A percentile compares a stretch with the other conserved stretches of the same genome.
phyloP scores from a whole-genome alignment of 768 basidiomycete genomes.

The Serendipita vermifera region DNA sequence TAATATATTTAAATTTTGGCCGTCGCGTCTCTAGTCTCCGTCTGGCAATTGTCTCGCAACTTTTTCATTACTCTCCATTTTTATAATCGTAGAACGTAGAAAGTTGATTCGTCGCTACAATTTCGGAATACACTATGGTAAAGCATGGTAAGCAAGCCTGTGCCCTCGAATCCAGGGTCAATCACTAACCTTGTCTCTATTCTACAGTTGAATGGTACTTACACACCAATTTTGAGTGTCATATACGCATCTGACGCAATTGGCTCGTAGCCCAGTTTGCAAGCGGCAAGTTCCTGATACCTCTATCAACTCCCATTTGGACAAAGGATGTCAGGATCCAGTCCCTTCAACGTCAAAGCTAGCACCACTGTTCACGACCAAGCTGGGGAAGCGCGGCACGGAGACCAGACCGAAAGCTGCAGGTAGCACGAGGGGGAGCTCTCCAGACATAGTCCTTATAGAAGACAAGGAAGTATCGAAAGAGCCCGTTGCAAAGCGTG shows the following conservation, averaged over 20 bases:
- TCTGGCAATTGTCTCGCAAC: not conserved
- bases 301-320: slow-evolving; percentile 41
- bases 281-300: slow-evolving; percentile 28
- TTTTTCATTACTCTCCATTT: not conserved
- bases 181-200: too few species aligned
- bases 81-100: too few species aligned
- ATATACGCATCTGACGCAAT: not conserved
- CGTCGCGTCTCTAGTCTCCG: too few species aligned
- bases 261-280: slow-evolving; percentile 36
- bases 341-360: slow-evolving; percentile 11
- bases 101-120: too few species aligned
- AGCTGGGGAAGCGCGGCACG: slow-evolving; percentile 16
- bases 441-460: slow-evolving; percentile 17
- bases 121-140: too few species aligned
- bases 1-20: too few species aligned
- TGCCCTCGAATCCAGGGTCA: too few species aligned
- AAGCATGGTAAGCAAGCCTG: too few species aligned
- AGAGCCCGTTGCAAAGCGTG: slow-evolving; percentile 11
- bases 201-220: not conserved
- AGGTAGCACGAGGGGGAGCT: slow-evolving; percentile 15
- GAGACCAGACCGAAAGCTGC: slow-evolving; percentile 28
- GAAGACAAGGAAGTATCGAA: slow-evolving; percentile 14
- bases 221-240: not conserved
- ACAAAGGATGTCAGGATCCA: slow-evolving; percentile 30
- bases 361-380: slow-evolving; percentile 11